Evolutionary conservation across 2,329 filamentous ascomycete species (phyloP).

Genomic region (Lasiodiplodia theobromae): DNA sequence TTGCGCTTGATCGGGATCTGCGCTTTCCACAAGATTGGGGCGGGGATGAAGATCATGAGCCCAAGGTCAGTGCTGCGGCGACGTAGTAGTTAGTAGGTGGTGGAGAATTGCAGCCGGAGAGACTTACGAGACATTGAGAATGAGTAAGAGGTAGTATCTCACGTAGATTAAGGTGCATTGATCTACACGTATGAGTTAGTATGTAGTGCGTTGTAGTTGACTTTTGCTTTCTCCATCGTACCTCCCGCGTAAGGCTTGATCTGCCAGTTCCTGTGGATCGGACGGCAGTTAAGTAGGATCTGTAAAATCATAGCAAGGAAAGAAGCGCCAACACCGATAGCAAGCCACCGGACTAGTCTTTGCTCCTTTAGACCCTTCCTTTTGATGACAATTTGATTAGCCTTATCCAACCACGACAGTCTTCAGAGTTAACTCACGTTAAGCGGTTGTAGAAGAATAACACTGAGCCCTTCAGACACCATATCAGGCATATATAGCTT

Average conservation of each 20-base stretch:
- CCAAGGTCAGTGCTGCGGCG: conserved; percentile 44
- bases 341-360: background rate
- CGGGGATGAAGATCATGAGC: conserved; percentile 48
- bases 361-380: background rate
- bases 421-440: conserved; percentile 48
- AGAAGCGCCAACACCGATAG: conserved; percentile 36
- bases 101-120: too few relatives aligned
- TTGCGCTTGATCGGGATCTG: conserved; percentile 49
- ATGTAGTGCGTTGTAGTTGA: too few relatives aligned
- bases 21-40: conserved; percentile 52
- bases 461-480: conserved; percentile 53
- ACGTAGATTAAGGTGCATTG: conserved; percentile 45
- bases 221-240: background rate
- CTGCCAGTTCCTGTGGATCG: conserved; percentile 51
- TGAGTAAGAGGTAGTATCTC: conserved; percentile 46
- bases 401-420: conserved; percentile 14
- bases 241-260: conserved; percentile 52
- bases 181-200: conserved; percentile 24
- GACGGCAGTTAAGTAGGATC: conserved; percentile 42
- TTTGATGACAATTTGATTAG: background rate
- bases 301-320: conserved; percentile 46
- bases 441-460: conserved; percentile 53
- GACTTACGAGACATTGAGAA: conserved; percentile 42
- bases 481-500: conserved; percentile 53
- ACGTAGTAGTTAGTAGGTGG: background rate